These are phyloP conservation scores for Nemophila menziesii DNA, from an alignment of 257 asterid species.

Conservation along the genomic window DNA sequence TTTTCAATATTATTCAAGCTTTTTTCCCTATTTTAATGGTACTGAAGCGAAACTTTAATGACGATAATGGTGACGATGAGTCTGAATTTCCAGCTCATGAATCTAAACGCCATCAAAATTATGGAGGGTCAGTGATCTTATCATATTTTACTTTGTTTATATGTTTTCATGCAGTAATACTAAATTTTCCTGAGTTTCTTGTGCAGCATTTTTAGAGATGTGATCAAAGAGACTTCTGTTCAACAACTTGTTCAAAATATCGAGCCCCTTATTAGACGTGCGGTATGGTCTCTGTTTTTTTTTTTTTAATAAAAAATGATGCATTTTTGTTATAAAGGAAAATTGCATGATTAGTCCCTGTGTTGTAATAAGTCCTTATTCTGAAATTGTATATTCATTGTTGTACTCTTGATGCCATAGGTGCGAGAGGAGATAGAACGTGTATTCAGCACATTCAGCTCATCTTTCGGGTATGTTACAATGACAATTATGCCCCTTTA, in stretches of 20 bases:
- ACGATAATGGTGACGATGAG: slow-evolving; percentile 37
- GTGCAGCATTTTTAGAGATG: slow-evolving; percentile 39
- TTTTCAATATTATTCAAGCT: background rate
- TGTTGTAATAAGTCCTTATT: background rate
- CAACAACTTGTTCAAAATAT: slow-evolving; percentile 35
- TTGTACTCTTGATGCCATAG: slow-evolving; percentile 21
- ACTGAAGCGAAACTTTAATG: slow-evolving; percentile 37
- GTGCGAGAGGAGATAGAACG: slow-evolving; percentile 52
- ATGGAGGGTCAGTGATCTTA: slow-evolving; percentile 19
- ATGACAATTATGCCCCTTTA: background rate
- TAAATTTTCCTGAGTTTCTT: slow-evolving; percentile 1
- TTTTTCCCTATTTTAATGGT: slow-evolving; percentile 38
- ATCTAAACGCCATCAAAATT: slow-evolving; percentile 25
- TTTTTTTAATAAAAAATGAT: background rate
- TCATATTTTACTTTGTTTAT: background rate
- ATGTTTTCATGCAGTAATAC: background rate
- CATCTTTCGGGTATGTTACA: slow-evolving; percentile 33
- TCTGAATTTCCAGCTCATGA: slow-evolving; percentile 27
- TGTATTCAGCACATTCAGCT: slow-evolving; percentile 17
- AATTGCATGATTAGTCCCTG: background rate
- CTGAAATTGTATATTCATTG: slow-evolving; percentile 2
- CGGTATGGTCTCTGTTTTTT: slow-evolving; percentile 32
- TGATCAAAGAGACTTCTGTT: slow-evolving; percentile 22
- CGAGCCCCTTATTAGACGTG: slow-evolving; percentile 49
- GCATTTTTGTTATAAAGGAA: background rate